Evolutionary conservation across 2,329 filamentous ascomycete species (phyloP), one percentile per base, ranked within the genome.

Genomic region (Fusarium sp.): DNA sequence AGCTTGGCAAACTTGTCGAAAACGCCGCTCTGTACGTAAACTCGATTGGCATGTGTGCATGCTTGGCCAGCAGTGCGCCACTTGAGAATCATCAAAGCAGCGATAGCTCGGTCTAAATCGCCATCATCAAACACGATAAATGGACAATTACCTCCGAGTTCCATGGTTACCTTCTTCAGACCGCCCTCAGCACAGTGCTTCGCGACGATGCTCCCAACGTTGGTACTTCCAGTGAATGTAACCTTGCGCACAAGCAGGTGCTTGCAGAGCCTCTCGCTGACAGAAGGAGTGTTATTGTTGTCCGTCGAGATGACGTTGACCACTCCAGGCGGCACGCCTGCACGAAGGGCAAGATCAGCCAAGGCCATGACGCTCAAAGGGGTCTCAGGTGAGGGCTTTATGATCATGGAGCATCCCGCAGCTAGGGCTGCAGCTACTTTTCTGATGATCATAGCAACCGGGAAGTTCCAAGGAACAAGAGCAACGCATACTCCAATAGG

Each of bases 151-250:
- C 90, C 90, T 0, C 91, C 90, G 0, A 93, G 82, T 74, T 93
- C 90, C 74, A 93, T 83, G 0, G 91, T 80, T 7, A 87, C 83
- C 1, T 89, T 90, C 78, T 93, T 93, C 44, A 92, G 79, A 55
- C 26, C 26, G 55, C 26, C 26, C 7, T 86, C 84, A 4, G 87
- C 89, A 6, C 87, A 88, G 3, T 83, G 82, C 3, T 81, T 77
- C 1, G 89, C 86, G 47, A 92, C 83, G 62, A 89, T 89, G 44
- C 87, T 86, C 4, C 92, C 92, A 0, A 93, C 87, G 0, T 81
- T 79, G 0, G 91, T 92, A 70, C 87, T 89, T 17, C 92, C 92
- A 0, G 92, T 95, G 71, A 94, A 95, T 62, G 90, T 91, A 57
- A 95, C 83, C 75, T 94, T 94, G 57, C 80, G 81, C 2, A 84